These are phyloP conservation scores for Berberis vulgaris DNA, from an alignment of 164 flowering plant species.

Conservation along the genomic window DNA sequence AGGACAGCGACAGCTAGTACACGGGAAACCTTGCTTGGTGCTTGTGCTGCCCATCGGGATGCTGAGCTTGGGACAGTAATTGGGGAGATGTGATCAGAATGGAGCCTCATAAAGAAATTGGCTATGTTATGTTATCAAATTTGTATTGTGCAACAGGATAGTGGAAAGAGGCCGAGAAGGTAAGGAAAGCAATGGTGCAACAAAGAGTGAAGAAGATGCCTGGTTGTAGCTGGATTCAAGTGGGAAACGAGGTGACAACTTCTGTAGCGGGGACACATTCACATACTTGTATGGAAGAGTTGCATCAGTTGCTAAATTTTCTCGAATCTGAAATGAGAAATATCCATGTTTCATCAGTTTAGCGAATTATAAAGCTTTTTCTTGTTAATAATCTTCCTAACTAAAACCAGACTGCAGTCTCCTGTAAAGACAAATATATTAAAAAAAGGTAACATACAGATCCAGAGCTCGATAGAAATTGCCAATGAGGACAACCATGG, in stretches of 20 bases:
- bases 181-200: slow-evolving; percentile 39
- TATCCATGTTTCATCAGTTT: slow-evolving; percentile 21
- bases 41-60: slow-evolving; percentile 37
- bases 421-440: too few species aligned
- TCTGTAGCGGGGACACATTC: slow-evolving; percentile 43
- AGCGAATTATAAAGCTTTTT: slow-evolving; percentile 6
- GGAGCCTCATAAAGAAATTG: slow-evolving; percentile 40
- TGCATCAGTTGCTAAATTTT: slow-evolving; percentile 20
- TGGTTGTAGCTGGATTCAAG: slow-evolving; percentile 59
- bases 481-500: too few species aligned
- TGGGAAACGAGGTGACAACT: slow-evolving; percentile 23
- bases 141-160: slow-evolving; percentile 42
- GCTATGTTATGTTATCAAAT: slow-evolving; percentile 59
- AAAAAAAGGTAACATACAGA: too few species aligned
- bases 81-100: slow-evolving; percentile 27
- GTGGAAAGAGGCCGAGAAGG: slow-evolving; percentile 30
- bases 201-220: slow-evolving; percentile 46
- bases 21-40: slow-evolving; percentile 46
- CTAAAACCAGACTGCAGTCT: too few species aligned
- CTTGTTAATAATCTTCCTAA: too few species aligned
- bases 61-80: slow-evolving; percentile 24
- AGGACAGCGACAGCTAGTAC: slow-evolving; percentile 9
- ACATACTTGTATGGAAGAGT: slow-evolving; percentile 19
- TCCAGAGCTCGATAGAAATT: too few species aligned
- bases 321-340: slow-evolving; percentile 43